phyloP scores from a whole-genome alignment of 805 yeast genomes.

The Zygoascus biomembranicola region DNA sequence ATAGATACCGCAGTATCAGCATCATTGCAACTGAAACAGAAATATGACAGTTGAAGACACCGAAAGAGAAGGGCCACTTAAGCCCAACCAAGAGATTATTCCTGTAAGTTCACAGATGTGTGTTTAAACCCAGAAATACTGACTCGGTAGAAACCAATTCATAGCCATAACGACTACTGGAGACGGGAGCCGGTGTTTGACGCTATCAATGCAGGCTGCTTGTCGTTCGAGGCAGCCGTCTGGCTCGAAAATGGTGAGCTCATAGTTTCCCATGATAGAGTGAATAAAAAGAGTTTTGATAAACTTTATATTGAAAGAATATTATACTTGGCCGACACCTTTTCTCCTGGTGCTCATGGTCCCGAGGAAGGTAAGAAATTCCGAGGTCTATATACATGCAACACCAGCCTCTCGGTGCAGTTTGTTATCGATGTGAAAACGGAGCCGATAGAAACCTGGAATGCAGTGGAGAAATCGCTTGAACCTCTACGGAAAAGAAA shows the following conservation, averaged over 20 bases:
- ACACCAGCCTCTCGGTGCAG: constrained; percentile 33
- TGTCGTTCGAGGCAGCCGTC: constrained; percentile 60
- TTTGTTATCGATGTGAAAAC: constrained; percentile 58
- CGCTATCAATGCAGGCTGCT: constrained; percentile 44
- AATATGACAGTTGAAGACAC: too few species aligned
- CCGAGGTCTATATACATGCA: constrained; percentile 6
- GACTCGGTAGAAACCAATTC: constrained; percentile 31
- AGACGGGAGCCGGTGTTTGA: constrained; percentile 48
- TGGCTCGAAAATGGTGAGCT: constrained; percentile 33
- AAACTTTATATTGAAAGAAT: constrained; percentile 6
- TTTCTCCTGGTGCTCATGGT: constrained; percentile 1
- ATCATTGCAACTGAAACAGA: too few species aligned
- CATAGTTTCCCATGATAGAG: constrained; percentile 8
- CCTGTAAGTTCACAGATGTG: background rate
- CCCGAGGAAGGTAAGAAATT: background rate
- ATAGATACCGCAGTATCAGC: too few species aligned
- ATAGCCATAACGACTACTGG: constrained; percentile 70
- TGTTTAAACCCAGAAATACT: background rate
- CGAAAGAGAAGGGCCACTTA: background rate
- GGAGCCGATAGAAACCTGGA: constrained; percentile 37
- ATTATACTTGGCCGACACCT: constrained; percentile 6
- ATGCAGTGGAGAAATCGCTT: constrained; percentile 37
- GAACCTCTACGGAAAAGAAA: constrained; percentile 39
- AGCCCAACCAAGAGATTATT: background rate
- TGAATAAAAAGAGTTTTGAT: background rate